Conservation (phyloP, 257 asterid species). For the Nicotiana paniculata region DNA sequence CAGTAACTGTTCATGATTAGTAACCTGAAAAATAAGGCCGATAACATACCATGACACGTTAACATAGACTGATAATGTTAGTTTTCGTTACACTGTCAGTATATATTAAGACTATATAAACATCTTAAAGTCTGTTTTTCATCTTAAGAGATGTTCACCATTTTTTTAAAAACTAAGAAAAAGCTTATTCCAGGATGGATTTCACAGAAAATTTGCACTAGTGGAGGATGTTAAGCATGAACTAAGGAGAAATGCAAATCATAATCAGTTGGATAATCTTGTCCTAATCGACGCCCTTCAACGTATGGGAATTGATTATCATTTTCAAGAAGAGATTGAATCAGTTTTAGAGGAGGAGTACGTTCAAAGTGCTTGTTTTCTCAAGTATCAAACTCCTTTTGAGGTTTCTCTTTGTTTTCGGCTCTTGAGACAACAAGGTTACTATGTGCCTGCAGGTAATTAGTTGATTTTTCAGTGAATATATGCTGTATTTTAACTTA, state of each 20-base stretch:
- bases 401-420: slow-evolving; percentile 37
- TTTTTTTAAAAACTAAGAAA: not conserved
- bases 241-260: slow-evolving; percentile 2
- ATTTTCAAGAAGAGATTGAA: slow-evolving; percentile 27
- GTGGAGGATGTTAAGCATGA: slow-evolving; percentile 12
- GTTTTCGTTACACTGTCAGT: too few species aligned
- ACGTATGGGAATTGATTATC: slow-evolving; percentile 27
- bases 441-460: slow-evolving; percentile 28
- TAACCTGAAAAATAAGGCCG: too few species aligned
- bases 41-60: too few species aligned
- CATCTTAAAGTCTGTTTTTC: too few species aligned
- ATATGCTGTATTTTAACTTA: too few species aligned
- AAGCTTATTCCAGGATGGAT: slow-evolving; percentile 18
- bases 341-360: slow-evolving; percentile 14
- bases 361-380: not conserved
- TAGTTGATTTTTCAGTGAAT: not conserved
- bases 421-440: slow-evolving; percentile 39
- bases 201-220: not conserved
- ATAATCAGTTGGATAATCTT: slow-evolving; percentile 11
- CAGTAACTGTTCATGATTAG: too few species aligned
- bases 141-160: too few species aligned
- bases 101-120: too few species aligned
- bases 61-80: too few species aligned
- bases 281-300: slow-evolving; percentile 30
- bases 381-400: slow-evolving; percentile 7